Evolutionary conservation across 2,329 filamentous ascomycete genomes (phyloP).

Genomic region (Calonectria fujianensis): DNA sequence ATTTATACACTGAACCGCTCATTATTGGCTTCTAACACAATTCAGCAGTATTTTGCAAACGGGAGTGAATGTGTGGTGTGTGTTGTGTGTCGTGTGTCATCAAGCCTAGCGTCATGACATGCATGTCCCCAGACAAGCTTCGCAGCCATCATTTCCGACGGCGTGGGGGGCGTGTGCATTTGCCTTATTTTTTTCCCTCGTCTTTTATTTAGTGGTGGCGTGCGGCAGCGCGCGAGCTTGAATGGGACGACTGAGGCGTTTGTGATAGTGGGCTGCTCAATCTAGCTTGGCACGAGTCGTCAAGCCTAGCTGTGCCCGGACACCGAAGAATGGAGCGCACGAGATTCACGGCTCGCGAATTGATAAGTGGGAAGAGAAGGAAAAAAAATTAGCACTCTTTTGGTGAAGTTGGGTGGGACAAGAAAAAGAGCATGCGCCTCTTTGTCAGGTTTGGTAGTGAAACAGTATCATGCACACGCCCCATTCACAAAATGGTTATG

Average conservation of each 20-base stretch:
- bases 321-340: constrained; percentile 27
- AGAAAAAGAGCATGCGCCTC: background rate
- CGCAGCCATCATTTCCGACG: constrained; percentile 49
- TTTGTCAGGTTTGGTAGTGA: background rate
- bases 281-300: background rate
- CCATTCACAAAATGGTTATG: background rate
- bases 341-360: background rate
- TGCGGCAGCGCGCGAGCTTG: background rate
- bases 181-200: background rate
- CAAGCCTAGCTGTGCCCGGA: background rate
- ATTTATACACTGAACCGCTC: constrained; percentile 10
- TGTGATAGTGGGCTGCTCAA: background rate
- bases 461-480: constrained; percentile 2
- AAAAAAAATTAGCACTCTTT: background rate
- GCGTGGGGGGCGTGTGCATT: background rate
- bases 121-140: constrained; percentile 46
- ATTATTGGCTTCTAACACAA: constrained; percentile 13
- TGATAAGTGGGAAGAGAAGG: background rate
- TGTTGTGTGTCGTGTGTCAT: constrained; percentile 34
- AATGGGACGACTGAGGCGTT: constrained; percentile 13
- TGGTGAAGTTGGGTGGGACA: background rate
- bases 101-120: constrained; percentile 42
- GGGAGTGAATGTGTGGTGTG: constrained; percentile 25
- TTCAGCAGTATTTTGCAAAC: constrained; percentile 1
- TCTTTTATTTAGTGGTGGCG: background rate